These are phyloP conservation scores for Gastrodia elata DNA, from an alignment of 106 monocot species.

Conservation along the genomic window DNA sequence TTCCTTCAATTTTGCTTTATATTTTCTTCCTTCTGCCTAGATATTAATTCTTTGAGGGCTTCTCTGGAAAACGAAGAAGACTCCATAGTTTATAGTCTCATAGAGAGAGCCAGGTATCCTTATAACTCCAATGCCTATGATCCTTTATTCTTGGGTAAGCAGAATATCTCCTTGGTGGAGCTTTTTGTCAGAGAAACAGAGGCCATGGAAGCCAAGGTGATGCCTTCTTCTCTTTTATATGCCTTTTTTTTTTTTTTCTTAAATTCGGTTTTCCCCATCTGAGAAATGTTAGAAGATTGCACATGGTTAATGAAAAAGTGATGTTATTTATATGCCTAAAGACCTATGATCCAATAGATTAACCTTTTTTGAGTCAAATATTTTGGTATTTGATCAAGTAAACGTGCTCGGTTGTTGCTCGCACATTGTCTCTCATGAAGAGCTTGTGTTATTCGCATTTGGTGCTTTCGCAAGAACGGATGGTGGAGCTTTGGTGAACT, in stretches of 20 bases:
- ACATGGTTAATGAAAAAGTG: no score
- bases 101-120: constrained; percentile 51
- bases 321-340: no score
- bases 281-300: no score
- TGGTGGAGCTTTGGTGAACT: no score
- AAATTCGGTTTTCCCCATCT: no score
- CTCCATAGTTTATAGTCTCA: constrained; percentile 58
- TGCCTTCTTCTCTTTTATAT: background rate
- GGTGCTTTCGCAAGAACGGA: no score
- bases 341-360: no score
- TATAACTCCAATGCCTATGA: constrained; percentile 34
- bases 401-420: no score
- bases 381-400: no score
- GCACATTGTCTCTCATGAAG: no score
- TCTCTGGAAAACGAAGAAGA: constrained; percentile 54
- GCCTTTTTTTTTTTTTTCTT: background rate
- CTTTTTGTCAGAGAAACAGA: constrained; percentile 46
- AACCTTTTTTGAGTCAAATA: no score
- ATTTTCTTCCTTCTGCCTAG: constrained; percentile 11
- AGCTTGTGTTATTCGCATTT: no score
- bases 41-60: constrained; percentile 45
- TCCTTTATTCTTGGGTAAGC: background rate
- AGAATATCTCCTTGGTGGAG: constrained; percentile 24
- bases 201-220: constrained; percentile 55
- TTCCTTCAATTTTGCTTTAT: background rate